Percentiles rank a stretch among this genome's conserved stretches.
Evolutionary conservation across 192 early-diverging fungal genomes (phyloP).

Genomic region (Thamnidium elegans): DNA sequence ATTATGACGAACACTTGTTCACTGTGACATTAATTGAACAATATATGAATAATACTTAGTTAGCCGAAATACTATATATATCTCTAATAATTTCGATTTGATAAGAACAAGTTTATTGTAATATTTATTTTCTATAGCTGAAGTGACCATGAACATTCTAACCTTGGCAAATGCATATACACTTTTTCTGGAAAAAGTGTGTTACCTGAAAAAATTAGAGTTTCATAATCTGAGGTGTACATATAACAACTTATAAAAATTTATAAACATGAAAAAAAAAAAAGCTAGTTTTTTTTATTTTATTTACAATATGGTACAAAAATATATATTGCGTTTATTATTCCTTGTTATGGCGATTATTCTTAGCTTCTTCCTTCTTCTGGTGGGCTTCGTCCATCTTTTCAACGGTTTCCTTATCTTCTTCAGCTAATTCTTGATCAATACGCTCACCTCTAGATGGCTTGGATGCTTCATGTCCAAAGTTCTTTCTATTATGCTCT

Average conservation of each 20-base stretch:
- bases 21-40: too few species aligned
- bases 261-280: background rate
- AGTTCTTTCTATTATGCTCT: slow-evolving; percentile 14
- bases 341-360: background rate
- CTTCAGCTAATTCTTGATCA: slow-evolving; percentile 16
- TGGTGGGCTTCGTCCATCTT: slow-evolving; percentile 3
- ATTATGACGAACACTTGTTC: too few species aligned
- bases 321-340: background rate
- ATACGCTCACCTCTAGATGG: slow-evolving; percentile 18
- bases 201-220: too few species aligned
- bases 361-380: slow-evolving; percentile 5
- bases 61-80: too few species aligned
- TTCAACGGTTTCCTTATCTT: slow-evolving; percentile 15
- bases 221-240: too few species aligned
- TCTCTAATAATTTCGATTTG: too few species aligned
- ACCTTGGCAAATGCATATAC: too few species aligned
- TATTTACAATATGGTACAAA: background rate
- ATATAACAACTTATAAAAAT: background rate
- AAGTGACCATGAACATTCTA: too few species aligned
- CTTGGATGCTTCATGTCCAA: background rate
- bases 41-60: too few species aligned
- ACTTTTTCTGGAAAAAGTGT: too few species aligned
- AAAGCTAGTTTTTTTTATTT: background rate
- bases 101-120: too few species aligned
- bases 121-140: too few species aligned